Evolutionary conservation across 768 basidiomycete species (phyloP), one percentile per base, ranked within the genome.

Genomic region (Suillus weaverae): DNA sequence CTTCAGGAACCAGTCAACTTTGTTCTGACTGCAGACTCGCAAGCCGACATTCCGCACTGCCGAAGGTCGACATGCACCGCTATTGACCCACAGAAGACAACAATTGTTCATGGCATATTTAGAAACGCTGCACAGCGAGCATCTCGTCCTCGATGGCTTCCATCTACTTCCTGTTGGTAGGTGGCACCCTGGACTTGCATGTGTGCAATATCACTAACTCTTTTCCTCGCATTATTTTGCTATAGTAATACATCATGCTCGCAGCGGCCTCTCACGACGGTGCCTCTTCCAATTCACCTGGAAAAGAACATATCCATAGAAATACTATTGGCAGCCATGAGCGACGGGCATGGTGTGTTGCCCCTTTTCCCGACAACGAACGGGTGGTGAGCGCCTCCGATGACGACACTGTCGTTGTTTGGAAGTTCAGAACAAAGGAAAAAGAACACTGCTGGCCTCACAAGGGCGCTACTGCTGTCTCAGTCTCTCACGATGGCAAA

Each of bases 391-490:
- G 44, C 14, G 61, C n/a, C 33, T 44, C 39, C 33, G 44, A 61
- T 51, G 60, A 62, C 36, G 5, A 53, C 33, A 30, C 26, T n/a
- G 30, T 62, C 30, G 50, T 48, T 16, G 30, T 62, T 30, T 62
- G 61, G 61, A 38, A 53, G 3, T 30, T 54, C n/a, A 50, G 26
- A 36, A 38, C 30, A 20, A 38, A 53, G 32, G 4, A 39, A 30
- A n/a, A 54, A 53, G 48, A 38, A 35, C 16, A 6, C 26, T 2
- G 10, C 14, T 56, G 50, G 30, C 2, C 11, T 41, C 53, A 36
- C 32, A 32, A 66, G 39, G 63, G 59, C 22, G 72, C 74, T 7
- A 65, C 62, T 11, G 48, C 67, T 6, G 67, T 73, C n/a, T 71
- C 70, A 38, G 64, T 74, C 10, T 74, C 72, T 1, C 43, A 16